phyloP scores from a whole-genome alignment of 139 green algal genomes.

The Marvania coccoides region DNA sequence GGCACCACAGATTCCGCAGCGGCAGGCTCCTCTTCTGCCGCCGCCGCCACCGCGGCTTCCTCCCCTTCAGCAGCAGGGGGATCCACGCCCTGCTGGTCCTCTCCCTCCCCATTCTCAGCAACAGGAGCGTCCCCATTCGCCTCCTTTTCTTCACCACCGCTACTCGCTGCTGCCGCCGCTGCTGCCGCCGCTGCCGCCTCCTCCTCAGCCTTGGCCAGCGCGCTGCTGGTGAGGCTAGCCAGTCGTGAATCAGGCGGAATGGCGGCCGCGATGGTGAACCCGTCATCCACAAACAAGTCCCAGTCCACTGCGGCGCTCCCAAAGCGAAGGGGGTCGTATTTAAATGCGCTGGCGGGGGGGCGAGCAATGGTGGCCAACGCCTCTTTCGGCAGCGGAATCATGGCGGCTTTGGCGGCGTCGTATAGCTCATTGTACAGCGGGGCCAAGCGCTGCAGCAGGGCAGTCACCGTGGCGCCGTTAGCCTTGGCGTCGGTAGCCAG shows the following conservation, averaged over 20 bases:
- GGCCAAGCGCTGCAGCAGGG: conserved; percentile 11
- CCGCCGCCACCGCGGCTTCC: too few species aligned
- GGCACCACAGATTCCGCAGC: too few species aligned
- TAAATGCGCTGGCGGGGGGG: background rate
- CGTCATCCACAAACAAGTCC: conserved; percentile 8
- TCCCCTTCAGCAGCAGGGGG: too few species aligned
- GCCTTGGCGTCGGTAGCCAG: background rate
- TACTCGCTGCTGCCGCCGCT: background rate
- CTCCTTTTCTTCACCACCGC: background rate
- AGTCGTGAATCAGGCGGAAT: conserved; percentile 1
- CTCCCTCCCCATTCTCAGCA: too few species aligned
- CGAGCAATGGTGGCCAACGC: background rate
- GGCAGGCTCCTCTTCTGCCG: too few species aligned
- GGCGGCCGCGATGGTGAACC: background rate
- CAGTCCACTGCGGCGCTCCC: background rate
- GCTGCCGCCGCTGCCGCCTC: background rate
- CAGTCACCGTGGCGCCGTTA: conserved; percentile 15
- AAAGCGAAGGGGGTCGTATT: background rate
- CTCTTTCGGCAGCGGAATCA: conserved; percentile 2
- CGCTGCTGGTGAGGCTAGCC: background rate
- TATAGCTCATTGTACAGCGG: conserved; percentile 30
- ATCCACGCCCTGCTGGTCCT: too few species aligned
- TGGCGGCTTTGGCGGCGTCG: conserved; percentile 10
- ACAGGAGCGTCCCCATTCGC: too few species aligned
- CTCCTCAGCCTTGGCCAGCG: background rate